phyloP scores from a whole-genome alignment of 169 alveolate genomes.

The Plasmodium vivax region DNA sequence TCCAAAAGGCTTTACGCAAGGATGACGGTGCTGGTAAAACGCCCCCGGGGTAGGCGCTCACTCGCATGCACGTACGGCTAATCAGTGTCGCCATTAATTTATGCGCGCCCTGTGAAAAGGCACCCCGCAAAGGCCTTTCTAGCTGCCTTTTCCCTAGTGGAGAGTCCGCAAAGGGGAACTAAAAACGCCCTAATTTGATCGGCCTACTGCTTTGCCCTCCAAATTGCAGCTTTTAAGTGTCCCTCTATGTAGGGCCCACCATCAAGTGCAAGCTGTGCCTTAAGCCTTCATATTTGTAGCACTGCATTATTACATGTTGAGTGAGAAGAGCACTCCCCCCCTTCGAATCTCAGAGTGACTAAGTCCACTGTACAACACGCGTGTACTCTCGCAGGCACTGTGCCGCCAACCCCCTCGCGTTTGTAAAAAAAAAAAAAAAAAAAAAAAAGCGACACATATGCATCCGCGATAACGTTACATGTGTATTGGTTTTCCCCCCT shows the following conservation, averaged over 20 bases:
- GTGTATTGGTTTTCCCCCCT: background rate
- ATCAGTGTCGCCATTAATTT: background rate
- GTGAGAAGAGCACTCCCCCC: background rate
- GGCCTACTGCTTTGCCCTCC: background rate
- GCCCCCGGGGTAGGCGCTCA: background rate
- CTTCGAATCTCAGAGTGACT: background rate
- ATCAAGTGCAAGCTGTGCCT: background rate
- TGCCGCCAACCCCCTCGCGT: background rate
- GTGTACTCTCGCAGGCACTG: background rate
- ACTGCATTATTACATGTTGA: background rate
- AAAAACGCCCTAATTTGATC: background rate
- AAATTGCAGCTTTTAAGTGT: background rate
- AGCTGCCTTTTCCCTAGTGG: background rate
- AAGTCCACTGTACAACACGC: background rate
- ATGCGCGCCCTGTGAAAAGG: background rate
- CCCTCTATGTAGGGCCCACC: background rate
- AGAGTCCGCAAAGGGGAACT: background rate
- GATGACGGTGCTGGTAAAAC: background rate
- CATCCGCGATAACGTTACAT: background rate
- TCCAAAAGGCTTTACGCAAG: background rate
- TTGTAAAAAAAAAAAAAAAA: background rate
- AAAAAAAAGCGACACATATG: background rate
- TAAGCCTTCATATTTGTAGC: background rate
- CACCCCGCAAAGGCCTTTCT: background rate
- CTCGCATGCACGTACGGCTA: background rate